Conservation (phyloP, 139 green algal species). For the Trebouxia sp. region DNA sequence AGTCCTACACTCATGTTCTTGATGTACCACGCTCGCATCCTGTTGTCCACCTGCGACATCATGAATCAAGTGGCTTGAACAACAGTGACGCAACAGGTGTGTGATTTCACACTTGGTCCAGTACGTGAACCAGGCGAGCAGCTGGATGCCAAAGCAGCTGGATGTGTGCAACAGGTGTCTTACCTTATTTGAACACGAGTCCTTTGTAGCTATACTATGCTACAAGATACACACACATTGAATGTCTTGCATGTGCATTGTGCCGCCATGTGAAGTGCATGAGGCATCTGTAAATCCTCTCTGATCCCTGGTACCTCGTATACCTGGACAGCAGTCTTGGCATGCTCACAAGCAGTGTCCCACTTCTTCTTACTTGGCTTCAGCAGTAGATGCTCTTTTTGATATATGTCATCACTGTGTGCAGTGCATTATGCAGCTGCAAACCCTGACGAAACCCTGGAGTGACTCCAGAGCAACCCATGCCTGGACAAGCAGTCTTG, state of each 20-base stretch:
- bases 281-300: too few relatives aligned
- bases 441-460: too few relatives aligned
- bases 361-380: conserved; percentile 45
- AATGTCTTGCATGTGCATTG: too few relatives aligned
- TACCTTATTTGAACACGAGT: too few relatives aligned
- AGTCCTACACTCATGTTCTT: conserved; percentile 40
- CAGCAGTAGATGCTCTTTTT: conserved; percentile 39
- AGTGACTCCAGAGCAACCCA: too few relatives aligned
- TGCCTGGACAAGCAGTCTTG: conserved; percentile 44
- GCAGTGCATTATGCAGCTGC: neutral
- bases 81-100: neutral
- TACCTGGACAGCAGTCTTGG: conserved; percentile 44
- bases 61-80: neutral
- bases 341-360: conserved; percentile 39
- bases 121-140: too few relatives aligned
- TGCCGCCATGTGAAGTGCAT: too few relatives aligned
- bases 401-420: conserved; percentile 11
- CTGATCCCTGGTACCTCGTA: too few relatives aligned
- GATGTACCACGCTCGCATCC: conserved; percentile 44
- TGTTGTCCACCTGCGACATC: conserved; percentile 39
- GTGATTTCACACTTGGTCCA: neutral
- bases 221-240: too few relatives aligned
- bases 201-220: too few relatives aligned
- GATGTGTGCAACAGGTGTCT: too few relatives aligned
- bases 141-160: too few relatives aligned